These are phyloP conservation scores for Diaporthe sp. DNA, from an alignment of 2,329 filamentous ascomycete species.

Conservation along the genomic window DNA sequence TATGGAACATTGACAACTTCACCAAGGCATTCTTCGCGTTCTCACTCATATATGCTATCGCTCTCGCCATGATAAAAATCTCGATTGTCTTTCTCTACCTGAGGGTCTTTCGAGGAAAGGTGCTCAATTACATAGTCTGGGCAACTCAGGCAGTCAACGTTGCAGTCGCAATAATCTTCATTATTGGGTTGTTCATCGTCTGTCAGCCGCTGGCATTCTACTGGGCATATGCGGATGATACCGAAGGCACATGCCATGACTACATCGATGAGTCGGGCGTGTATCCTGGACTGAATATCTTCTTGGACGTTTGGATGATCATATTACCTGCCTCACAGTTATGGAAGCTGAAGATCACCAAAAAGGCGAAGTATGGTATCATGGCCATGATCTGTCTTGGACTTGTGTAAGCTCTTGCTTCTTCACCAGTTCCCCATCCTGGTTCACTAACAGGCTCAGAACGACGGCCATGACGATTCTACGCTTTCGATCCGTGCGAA, in stretches of 20 bases:
- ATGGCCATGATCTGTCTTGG: constrained; percentile 10
- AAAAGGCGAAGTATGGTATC: neutral
- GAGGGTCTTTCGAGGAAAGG: neutral
- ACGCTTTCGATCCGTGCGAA: neutral
- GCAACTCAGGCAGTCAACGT: constrained; percentile 2
- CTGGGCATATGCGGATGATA: neutral
- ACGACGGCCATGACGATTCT: constrained; percentile 8
- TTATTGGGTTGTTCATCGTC: neutral
- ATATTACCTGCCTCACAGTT: neutral
- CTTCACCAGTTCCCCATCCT: rapidly evolving
- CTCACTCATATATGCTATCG: neutral
- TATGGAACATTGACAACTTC: constrained; percentile 13
- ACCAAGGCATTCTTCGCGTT: constrained; percentile 5
- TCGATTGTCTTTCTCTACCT: constrained; percentile 10
- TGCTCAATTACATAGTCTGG: neutral
- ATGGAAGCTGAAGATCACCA: neutral
- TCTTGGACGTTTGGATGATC: constrained; percentile 10
- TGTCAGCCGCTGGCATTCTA: neutral
- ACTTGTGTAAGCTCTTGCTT: neutral
- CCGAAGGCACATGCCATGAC: neutral
- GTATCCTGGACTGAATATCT: neutral
- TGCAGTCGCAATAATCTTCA: constrained; percentile 3
- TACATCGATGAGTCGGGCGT: constrained; percentile 8
- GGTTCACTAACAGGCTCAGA: neutral
- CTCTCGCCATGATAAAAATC: neutral